Base-by-base conservation (phyloP, 2,329 filamentous ascomycete species). In the Alternaria dauci region DNA sequence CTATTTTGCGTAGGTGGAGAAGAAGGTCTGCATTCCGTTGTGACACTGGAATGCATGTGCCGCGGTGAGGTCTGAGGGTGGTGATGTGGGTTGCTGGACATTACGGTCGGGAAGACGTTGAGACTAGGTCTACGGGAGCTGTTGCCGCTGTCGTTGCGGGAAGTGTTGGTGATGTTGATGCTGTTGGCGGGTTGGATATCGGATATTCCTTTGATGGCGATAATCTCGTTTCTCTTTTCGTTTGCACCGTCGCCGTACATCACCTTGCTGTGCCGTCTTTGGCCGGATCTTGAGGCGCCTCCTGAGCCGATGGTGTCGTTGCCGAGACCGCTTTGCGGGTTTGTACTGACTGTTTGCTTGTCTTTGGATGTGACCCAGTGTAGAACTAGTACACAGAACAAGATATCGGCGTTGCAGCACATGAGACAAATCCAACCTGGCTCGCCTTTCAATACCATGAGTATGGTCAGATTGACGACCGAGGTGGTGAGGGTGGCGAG, bases 381-480 rank as follows among this genome's bases (percentile, higher is more conserved):
- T 42, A 89, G 82, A n/a, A 89, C 84, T 4, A 87, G 68, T 20
- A 85, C 84, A 14, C 84, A 42, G 44, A 56, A 50, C 14, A 56
- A n/a, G 36, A 50, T 41, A 1, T 47, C 43, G 14, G 26, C 25
- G 9, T 41, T 28, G 44, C 44, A 56, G 54, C 86, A 87, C 79
- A 88, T 87, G 4, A 90, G 81, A 65, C 87, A 90, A 3, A 90
- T 82, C 87, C 87, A 90, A 3, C 85, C 87, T 2, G 85, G 87
- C 70, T 89, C 87, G 12, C 87, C 87, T 25, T 86, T 76, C 2
- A 89, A 81, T 1, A 81, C 81, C 80, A 88, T 84, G 1, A 89
- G 76, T 0, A 89, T 81, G 3, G 84, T 83, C 3, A 90, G 75
- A 69, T 90, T 90, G 4, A 84, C 81, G 55, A 89, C 83, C 62